phyloP scores from a whole-genome alignment of 2,329 filamentous ascomycete genomes.

The Xylaria arbuscula region DNA sequence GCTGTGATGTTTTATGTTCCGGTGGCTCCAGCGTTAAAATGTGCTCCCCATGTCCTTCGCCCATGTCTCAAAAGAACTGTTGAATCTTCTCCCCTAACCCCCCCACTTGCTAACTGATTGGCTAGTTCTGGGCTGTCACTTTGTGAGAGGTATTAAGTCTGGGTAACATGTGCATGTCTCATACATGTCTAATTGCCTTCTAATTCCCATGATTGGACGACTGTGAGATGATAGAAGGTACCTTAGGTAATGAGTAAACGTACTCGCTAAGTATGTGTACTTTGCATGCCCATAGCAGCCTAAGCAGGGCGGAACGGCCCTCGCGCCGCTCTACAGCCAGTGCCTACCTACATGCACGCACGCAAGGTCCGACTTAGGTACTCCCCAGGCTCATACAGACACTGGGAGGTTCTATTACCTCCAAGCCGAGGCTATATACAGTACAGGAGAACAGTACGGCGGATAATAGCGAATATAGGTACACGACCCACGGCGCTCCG shows the following conservation, averaged over 20 bases:
- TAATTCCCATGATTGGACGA: neutral
- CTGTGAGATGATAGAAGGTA: neutral
- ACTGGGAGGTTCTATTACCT: neutral
- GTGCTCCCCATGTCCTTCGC: conserved; percentile 5
- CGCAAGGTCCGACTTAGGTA: no score
- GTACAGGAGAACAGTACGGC: neutral
- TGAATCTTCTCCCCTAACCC: conserved; percentile 2
- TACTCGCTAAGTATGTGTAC: neutral
- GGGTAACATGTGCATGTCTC: conserved; percentile 16
- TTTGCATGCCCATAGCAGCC: neutral
- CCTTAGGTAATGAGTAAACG: conserved; percentile 7
- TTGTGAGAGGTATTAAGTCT: neutral
- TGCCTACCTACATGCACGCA: neutral
- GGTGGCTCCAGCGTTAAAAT: conserved; percentile 1
- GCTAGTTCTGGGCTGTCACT: conserved; percentile 16
- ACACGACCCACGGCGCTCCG: neutral
- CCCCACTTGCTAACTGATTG: neutral
- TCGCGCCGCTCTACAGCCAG: conserved; percentile 2
- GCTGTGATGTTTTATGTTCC: neutral
- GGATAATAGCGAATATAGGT: neutral
- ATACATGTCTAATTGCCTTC: conserved; percentile 7
- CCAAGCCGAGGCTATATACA: neutral
- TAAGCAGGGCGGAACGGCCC: neutral
- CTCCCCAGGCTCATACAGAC: neutral
- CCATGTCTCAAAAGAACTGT: conserved; percentile 13